Conservation (phyloP, 192 early-diverging fungal species). For the Mortierella alpina region DNA sequence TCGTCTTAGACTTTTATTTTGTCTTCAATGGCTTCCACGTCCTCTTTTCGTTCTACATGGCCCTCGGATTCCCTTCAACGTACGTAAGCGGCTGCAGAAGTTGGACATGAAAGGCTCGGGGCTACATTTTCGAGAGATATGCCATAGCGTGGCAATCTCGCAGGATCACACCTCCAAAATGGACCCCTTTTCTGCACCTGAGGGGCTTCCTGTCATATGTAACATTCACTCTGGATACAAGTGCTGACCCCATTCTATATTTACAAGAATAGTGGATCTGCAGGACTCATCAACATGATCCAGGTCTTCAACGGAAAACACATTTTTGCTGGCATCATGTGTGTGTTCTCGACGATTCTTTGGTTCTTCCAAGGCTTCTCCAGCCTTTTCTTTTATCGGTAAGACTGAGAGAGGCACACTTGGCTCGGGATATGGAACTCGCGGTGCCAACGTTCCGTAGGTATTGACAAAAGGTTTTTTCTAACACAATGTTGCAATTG, state of each 20-base stretch:
- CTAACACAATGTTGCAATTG: neutral
- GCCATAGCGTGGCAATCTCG: neutral
- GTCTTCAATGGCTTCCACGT: constrained; percentile 90
- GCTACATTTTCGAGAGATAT: neutral
- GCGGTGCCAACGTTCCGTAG: neutral
- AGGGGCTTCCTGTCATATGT: too few species aligned
- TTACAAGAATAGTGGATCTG: constrained; percentile 66
- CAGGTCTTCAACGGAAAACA: constrained; percentile 77
- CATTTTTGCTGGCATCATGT: constrained; percentile 70
- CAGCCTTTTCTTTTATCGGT: constrained; percentile 45
- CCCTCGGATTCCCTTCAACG: constrained; percentile 85
- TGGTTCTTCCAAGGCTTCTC: constrained; percentile 58
- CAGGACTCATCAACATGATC: constrained; percentile 84
- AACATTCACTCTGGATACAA: too few species aligned
- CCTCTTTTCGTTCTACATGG: constrained; percentile 85
- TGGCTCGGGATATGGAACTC: neutral
- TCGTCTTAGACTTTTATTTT: constrained; percentile 76
- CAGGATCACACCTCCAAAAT: too few species aligned
- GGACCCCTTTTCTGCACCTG: too few species aligned
- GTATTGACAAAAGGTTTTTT: neutral
- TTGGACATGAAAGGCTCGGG: neutral
- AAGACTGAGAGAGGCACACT: neutral
- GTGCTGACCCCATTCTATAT: neutral
- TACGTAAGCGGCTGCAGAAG: constrained; percentile 41
- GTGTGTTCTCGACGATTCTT: constrained; percentile 62